Evolutionary conservation across 2,329 filamentous ascomycete genomes (phyloP), one percentile per base, ranked within the genome.

Genomic region (Penicillium sp.): DNA sequence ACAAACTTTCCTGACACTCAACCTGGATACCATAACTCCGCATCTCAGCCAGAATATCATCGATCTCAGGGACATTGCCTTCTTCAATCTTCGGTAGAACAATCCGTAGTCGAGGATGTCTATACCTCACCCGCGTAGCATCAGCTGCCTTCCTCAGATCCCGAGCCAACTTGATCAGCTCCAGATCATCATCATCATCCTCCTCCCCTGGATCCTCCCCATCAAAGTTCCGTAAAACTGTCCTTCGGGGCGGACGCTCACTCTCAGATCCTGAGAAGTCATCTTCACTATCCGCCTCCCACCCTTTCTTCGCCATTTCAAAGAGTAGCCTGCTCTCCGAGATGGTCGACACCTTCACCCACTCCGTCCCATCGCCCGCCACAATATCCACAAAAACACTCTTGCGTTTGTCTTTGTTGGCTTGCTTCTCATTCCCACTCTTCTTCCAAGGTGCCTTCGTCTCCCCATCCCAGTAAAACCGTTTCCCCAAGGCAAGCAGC

Each of bases 281-380:
- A 11, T 81, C 79, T 46, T 82, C 63, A 47, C 52, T 78, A 54
- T 76, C 77, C 44, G 71, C 72, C 62, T 85, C 82, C 82, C 85
- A 88, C 11, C 87, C 87, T 56, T 86, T 81, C 69, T 89, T 88
- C 3, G 88, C 87, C 61, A 90, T 80, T 63, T 90, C 87, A 67
- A 87, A 87, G 19, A 89, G 72, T 29, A 90, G 74, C 51, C 87
- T 79, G 56, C 81, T 84, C 61, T 88, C 83, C 1, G 84, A 87
- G 24, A 88, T 76, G 4, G 86, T 87, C 5, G 85, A 88, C 1
- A 90, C 82, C 69, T 89, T 89, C 53, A 87, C 81, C 88, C 87
- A 90, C 65, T 86, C 81, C 56, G 80, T 73, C 11, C 87, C 87
- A 68, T 84, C 81, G 55, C 84, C 78, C 1, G 84, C 81, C 26